Percentiles rank a stretch among this genome's conserved stretches.
Evolutionary conservation across 2,329 filamentous ascomycete genomes (phyloP).

Genomic region (Fusarium tanahbumbuense): DNA sequence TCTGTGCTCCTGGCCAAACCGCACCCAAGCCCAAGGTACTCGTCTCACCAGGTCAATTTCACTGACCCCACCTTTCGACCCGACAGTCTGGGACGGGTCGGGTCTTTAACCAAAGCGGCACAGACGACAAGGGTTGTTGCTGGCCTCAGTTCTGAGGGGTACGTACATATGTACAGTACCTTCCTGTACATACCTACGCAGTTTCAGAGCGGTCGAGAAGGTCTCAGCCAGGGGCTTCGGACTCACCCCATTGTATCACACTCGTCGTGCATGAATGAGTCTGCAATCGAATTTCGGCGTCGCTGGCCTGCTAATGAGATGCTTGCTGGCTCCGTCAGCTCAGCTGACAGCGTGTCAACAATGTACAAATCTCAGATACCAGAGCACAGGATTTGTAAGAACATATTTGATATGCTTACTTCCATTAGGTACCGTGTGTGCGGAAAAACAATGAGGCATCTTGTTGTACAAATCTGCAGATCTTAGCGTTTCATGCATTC

Average conservation of each 20-base stretch:
- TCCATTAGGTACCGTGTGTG: neutral
- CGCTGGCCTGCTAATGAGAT: neutral
- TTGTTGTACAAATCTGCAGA: neutral
- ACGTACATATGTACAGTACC: conserved; percentile 18
- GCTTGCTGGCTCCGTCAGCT: neutral
- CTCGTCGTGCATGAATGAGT: conserved; percentile 29
- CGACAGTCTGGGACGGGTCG: conserved; percentile 45
- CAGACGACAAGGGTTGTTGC: conserved; percentile 36
- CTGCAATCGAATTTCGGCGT: conserved; percentile 28
- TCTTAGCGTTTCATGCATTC: neutral
- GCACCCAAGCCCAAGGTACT: conserved; percentile 11
- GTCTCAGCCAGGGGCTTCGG: conserved; percentile 11
- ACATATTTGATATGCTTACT: neutral
- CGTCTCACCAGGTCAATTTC: conserved; percentile 42
- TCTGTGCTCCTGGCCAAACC: conserved; percentile 26
- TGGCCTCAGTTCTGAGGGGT: conserved; percentile 44
- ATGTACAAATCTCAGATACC: neutral
- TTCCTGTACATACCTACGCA: neutral
- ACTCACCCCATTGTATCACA: conserved; percentile 13
- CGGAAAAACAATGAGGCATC: neutral
- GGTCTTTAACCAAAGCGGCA: conserved; percentile 42
- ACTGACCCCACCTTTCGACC: conserved; percentile 38
- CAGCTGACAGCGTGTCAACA: neutral
- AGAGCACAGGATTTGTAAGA: neutral
- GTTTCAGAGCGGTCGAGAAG: conserved; percentile 13